These are phyloP conservation scores for Huntiella omanensis DNA, from an alignment of 2,329 filamentous ascomycete genomes.

Conservation along the genomic window DNA sequence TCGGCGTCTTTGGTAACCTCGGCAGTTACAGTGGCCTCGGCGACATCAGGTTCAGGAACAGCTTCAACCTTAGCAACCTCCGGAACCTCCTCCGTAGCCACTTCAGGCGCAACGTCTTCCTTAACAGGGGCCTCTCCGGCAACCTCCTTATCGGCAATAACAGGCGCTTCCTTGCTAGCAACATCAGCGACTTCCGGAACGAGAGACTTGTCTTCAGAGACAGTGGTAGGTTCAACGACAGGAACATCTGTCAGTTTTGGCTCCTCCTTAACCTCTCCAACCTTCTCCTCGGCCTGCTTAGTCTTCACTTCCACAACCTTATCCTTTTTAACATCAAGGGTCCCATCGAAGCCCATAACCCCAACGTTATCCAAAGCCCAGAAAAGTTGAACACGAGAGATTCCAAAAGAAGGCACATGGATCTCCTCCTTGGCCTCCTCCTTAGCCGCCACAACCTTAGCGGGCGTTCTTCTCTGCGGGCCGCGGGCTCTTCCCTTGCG, in stretches of 20 bases:
- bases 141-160: not conserved
- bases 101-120: not conserved
- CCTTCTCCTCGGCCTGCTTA: not conserved
- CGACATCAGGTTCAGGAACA: not conserved
- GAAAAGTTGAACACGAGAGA: conserved; percentile 28
- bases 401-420: conserved; percentile 22
- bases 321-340: conserved; percentile 13
- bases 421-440: conserved; percentile 16
- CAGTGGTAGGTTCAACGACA: not conserved
- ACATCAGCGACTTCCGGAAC: not conserved
- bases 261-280: not conserved
- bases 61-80: not conserved
- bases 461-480: conserved; percentile 56
- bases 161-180: not conserved
- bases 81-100: not conserved
- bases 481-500: conserved; percentile 80
- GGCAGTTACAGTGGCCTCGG: conserved; percentile 10
- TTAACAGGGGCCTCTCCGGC: not conserved
- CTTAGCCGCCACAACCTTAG: conserved; percentile 23
- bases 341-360: conserved; percentile 25
- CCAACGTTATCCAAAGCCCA: conserved; percentile 32
- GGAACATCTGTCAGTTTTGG: not conserved
- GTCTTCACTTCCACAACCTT: not conserved
- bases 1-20: not conserved
- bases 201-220: not conserved